Base-by-base conservation (phyloP, 768 basidiomycete genomes). In the Suillus decipiens region DNA sequence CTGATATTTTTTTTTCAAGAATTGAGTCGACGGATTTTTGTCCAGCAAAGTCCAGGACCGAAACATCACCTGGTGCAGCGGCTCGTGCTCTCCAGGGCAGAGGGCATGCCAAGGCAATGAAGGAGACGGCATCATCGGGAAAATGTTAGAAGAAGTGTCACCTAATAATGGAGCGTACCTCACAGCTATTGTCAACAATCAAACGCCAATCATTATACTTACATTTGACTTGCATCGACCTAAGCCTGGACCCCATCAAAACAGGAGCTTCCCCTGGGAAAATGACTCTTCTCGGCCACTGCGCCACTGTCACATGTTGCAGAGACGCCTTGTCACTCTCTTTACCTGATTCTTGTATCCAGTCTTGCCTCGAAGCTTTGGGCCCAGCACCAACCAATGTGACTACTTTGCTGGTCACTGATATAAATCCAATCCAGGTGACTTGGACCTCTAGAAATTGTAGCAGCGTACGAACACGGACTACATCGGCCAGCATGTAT, bases 31-130 rank as follows among this genome's bases (percentile, higher is more conserved):
- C 28, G 15, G 41, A 61, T 55, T 59, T 59, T 60, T 47, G 60
- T 59, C 11, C 66, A 94, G 93, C 84, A 82, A 78, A 87, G 88
- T 69, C 72, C 93, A 31, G 95, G 95, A n/a, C 95, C 95, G n/a
- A 87, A 69, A 92, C 92, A 48, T 95, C 95, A 15, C 89, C 93
- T n/a, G 95, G 95, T n/a, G 80, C 93, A 10, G 93, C 93, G 14
- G 89, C 92, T 71, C 83, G 92, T 50, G 95, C 92, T 15, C 74
- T 96, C 66, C 84, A 95, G 72, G 94, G 94, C 50, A 82, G 95
- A 66, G 63, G 95, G 95, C 61, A 84, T 87, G 79, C 87, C 85
- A 55, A 80, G 90, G 68, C 87, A 91, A 79, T 92, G 60, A 73
- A 56, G 28, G 28, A 63, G 34, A 55, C n/a, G 33, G n/a, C 22